Evolutionary conservation across 2,329 filamentous ascomycete species (phyloP).

Genomic region (Grosmannia huntii): DNA sequence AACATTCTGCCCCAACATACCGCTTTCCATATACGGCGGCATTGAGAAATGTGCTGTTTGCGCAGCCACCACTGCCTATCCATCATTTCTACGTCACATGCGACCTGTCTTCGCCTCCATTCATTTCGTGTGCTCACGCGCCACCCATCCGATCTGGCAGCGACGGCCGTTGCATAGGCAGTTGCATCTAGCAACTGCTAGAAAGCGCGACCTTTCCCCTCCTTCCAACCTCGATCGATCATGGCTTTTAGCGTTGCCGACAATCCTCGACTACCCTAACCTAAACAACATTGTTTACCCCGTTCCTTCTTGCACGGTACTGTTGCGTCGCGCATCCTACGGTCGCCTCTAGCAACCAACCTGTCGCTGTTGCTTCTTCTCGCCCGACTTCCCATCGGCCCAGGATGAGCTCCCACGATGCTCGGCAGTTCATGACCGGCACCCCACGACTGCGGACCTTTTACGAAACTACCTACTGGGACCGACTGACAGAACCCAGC

Average conservation of each 20-base stretch:
- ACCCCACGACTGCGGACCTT: constrained; percentile 13
- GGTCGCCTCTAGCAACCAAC: constrained; percentile 3
- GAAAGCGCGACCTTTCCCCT: background rate
- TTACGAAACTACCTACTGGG: constrained; percentile 14
- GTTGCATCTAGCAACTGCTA: background rate
- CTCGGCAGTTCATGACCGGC: constrained; percentile 14
- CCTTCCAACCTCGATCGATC: background rate
- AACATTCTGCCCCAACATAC: constrained; percentile 4
- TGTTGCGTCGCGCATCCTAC: background rate
- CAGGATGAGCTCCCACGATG: constrained; percentile 26
- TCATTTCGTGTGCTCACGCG: background rate
- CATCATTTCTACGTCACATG: constrained; percentile 5
- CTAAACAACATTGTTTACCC: background rate
- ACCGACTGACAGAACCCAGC: constrained; percentile 23
- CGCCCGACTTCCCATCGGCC: background rate
- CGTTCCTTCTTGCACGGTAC: background rate
- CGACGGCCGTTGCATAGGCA: background rate
- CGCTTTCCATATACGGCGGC: constrained; percentile 2
- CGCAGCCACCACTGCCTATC: background rate
- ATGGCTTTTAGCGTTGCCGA: constrained; percentile 2
- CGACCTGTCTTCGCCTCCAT: background rate
- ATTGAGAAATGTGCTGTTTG: background rate
- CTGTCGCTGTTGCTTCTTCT: background rate
- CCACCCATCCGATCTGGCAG: background rate
- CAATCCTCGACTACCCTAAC: background rate